Conservation (phyloP, 1,284 basidiomycete species). For the Ganoderma sp. region DNA sequence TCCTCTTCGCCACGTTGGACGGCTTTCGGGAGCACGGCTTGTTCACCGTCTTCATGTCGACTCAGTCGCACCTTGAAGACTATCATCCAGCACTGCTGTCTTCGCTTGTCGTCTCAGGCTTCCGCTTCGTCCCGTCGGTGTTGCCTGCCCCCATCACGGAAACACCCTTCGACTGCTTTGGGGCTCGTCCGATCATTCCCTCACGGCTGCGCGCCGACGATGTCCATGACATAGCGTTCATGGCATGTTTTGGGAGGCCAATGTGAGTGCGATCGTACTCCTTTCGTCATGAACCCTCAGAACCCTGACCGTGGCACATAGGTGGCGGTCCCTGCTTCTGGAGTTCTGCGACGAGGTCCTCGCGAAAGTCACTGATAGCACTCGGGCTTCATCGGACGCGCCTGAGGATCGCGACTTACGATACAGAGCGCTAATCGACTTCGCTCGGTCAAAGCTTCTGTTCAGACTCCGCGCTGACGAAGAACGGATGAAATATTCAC, state of each 20-base stretch:
- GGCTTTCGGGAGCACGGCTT: not conserved
- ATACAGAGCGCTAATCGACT: not conserved
- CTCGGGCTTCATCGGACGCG: no score
- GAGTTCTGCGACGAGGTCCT: not conserved
- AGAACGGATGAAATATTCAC: not conserved
- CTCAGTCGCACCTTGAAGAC: not conserved
- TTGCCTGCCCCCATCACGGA: not conserved
- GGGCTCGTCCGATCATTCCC: not conserved
- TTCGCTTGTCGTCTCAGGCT: no score
- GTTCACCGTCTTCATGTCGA: not conserved
- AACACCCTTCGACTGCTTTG: not conserved
- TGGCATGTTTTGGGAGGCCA: not conserved
- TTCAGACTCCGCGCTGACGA: not conserved
- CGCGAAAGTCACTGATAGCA: no score
- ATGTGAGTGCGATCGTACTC: not conserved
- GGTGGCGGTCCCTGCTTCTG: not conserved
- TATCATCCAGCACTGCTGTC: no score
- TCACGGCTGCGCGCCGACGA: not conserved
- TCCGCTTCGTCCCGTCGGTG: no score
- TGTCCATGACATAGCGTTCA: not conserved
- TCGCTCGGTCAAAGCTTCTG: not conserved
- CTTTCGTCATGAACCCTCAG: not conserved
- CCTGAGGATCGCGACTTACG: no score
- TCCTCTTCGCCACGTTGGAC: not conserved
- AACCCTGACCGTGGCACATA: not conserved